Conservation (phyloP, 2,329 filamentous ascomycete genomes). For the Ascosphaera apis region DNA sequence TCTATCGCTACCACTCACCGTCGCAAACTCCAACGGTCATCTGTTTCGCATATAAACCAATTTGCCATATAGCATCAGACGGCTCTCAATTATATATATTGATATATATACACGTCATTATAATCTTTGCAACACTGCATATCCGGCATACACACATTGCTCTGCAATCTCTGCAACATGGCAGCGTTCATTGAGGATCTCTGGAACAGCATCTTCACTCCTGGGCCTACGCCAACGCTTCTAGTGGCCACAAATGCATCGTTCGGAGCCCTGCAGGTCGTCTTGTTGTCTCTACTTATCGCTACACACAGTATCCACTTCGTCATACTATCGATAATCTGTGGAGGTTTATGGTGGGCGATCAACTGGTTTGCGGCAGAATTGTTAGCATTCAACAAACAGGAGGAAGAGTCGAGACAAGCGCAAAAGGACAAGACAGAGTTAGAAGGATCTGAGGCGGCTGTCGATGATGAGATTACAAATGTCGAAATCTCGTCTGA, state of each 20-base stretch:
- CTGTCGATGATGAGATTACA: no score
- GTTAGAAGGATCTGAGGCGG: slow-evolving; percentile 11
- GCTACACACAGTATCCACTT: slow-evolving; percentile 81
- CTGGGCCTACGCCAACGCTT: slow-evolving; percentile 70
- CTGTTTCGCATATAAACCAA: no score
- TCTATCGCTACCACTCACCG: no score
- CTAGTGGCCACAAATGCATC: slow-evolving; percentile 73
- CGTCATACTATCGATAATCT: slow-evolving; percentile 54
- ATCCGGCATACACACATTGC: not conserved
- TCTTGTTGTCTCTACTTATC: slow-evolving; percentile 53
- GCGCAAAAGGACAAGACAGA: slow-evolving; percentile 11
- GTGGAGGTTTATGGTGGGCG: slow-evolving; percentile 65
- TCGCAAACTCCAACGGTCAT: no score
- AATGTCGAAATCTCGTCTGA: no score
- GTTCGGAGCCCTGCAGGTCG: slow-evolving; percentile 63
- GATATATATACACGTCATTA: not conserved
- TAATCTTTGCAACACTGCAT: no score
- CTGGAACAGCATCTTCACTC: slow-evolving; percentile 82
- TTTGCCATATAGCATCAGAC: no score
- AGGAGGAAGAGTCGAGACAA: slow-evolving; percentile 21
- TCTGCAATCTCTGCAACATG: slow-evolving; percentile 16
- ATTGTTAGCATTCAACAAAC: slow-evolving; percentile 28
- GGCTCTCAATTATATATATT: no score
- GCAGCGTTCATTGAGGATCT: slow-evolving; percentile 45
- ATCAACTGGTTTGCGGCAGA: slow-evolving; percentile 93